A percentile compares a stretch with the other conserved stretches of the same genome.
These are phyloP conservation scores for Sarcodon sp. DNA, from an alignment of 768 basidiomycete genomes.

Conservation along the genomic window DNA sequence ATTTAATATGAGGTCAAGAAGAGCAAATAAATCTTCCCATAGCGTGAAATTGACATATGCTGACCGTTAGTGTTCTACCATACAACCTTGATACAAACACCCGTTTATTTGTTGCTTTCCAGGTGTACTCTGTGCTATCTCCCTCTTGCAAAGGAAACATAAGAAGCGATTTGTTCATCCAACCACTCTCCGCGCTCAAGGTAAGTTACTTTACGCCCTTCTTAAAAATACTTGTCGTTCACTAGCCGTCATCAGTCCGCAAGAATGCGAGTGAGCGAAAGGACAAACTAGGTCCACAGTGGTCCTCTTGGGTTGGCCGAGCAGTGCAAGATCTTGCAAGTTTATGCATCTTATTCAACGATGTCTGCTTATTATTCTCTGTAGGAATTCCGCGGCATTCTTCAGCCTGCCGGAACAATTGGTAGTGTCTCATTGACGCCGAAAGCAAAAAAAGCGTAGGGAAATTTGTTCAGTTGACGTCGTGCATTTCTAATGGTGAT, in stretches of 20 bases:
- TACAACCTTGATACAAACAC: neutral
- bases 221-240: neutral
- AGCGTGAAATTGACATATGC: conserved; percentile 22
- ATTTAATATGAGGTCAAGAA: conserved; percentile 18
- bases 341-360: neutral
- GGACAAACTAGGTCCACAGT: conserved; percentile 34
- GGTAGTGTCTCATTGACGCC: conserved; percentile 28
- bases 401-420: conserved; percentile 20
- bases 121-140: conserved; percentile 36
- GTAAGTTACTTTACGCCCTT: conserved; percentile 14
- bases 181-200: conserved; percentile 33
- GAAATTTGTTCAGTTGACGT: conserved; percentile 8
- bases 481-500: conserved; percentile 14
- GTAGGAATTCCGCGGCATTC: conserved; percentile 31
- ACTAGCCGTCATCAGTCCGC: conserved; percentile 20
- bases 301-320: conserved; percentile 33
- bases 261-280: conserved; percentile 29
- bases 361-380: neutral
- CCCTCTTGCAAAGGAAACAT: conserved; percentile 29
- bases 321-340: conserved; percentile 32
- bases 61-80: conserved; percentile 22
- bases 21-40: conserved; percentile 11
- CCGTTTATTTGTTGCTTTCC: conserved; percentile 1
- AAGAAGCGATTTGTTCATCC: conserved; percentile 30
- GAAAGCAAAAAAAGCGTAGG: conserved; percentile 32